These are phyloP conservation scores for Paramecium caudatum DNA, from an alignment of 73 alveolate genomes.

Conservation along the genomic window DNA sequence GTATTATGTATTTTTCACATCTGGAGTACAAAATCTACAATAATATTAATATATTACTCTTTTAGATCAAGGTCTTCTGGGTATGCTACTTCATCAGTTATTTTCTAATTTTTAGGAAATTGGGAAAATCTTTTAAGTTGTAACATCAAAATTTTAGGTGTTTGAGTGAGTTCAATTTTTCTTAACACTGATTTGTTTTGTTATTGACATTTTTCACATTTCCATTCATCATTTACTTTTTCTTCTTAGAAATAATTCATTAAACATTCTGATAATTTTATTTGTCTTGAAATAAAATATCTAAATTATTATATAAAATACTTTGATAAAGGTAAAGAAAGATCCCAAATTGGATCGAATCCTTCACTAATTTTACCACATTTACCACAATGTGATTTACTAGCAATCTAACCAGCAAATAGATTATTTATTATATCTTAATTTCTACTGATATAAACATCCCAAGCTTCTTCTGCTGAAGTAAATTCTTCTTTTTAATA, in stretches of 20 bases:
- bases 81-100: neutral
- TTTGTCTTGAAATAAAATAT: neutral
- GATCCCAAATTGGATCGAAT: conserved; percentile 36
- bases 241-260: neutral
- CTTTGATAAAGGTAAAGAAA: neutral
- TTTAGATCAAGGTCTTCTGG: neutral
- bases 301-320: neutral
- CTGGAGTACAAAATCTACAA: neutral
- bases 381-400: conserved; percentile 1
- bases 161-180: neutral
- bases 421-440: neutral
- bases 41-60: neutral
- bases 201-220: neutral
- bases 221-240: neutral
- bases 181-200: neutral
- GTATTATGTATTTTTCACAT: neutral
- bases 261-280: neutral
- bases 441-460: conserved; percentile 34
- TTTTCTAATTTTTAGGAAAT: neutral
- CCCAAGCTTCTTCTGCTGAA: conserved; percentile 24
- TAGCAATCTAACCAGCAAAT: conserved; percentile 40
- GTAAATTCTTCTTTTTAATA: neutral
- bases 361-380: conserved; percentile 29
- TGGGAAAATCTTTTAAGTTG: conserved; percentile 2
- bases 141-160: neutral